A percentile compares a stretch with the other conserved stretches of the same genome.
phyloP scores from a whole-genome alignment of 768 basidiomycete species.

The Leucocoprinus sp. region DNA sequence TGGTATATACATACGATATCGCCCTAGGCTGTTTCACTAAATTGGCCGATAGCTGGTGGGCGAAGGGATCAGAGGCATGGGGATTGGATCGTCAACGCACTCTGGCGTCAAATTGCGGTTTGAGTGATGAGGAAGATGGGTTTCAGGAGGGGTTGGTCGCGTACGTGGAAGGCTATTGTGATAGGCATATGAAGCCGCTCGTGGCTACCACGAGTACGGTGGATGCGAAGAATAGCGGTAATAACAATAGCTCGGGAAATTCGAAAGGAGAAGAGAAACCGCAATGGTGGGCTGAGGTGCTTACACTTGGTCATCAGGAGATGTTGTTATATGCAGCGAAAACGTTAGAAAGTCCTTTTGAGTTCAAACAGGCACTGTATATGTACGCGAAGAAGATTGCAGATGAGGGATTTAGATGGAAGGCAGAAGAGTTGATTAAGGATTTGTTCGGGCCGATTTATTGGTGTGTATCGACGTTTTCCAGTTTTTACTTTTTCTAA shows the following conservation, averaged over 20 bases:
- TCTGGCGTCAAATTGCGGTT: background rate
- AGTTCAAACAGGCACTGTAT: constrained; percentile 72
- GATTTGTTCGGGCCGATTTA: constrained; percentile 89
- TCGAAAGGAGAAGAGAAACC: constrained; percentile 30
- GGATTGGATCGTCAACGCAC: constrained; percentile 37
- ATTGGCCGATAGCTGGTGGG: constrained; percentile 79
- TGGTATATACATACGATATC: constrained; percentile 72
- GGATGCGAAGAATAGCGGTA: background rate
- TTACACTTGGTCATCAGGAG: constrained; percentile 88
- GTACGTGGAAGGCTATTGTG: constrained; percentile 32
- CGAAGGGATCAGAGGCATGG: constrained; percentile 78
- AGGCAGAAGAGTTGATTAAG: constrained; percentile 86
- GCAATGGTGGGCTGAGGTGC: constrained; percentile 73
- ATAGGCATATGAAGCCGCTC: constrained; percentile 9
- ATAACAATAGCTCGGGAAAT: background rate
- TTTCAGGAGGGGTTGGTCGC: constrained; percentile 40
- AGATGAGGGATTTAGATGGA: constrained; percentile 81
- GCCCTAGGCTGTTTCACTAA: constrained; percentile 62
- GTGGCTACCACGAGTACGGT: constrained; percentile 29
- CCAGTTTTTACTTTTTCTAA: too few species aligned
- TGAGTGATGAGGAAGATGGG: background rate
- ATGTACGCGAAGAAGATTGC: constrained; percentile 80
- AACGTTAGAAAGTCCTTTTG: constrained; percentile 70
- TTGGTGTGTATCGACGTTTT: constrained; percentile 46
- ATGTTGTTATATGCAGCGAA: constrained; percentile 67